A percentile compares a stretch with the other conserved stretches of the same genome.
Conservation (phyloP, 106 monocot genomes). For the Dioscorea dumetorum region DNA sequence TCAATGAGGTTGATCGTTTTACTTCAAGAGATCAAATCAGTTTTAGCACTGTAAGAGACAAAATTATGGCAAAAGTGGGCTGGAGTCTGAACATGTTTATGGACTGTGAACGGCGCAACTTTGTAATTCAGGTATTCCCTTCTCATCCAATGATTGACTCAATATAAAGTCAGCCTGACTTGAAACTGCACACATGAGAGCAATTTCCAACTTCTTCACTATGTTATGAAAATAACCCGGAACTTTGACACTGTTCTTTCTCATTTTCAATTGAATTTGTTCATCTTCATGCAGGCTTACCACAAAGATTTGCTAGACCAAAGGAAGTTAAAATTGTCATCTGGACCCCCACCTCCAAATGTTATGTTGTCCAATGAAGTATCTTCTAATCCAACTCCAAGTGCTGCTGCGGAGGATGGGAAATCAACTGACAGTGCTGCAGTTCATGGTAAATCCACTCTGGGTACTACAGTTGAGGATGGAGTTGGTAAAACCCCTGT, state of each 20-base stretch:
- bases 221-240: no score
- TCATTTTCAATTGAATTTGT: background rate
- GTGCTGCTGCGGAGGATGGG: background rate
- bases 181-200: no score
- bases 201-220: no score
- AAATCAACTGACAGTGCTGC: no score
- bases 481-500: conserved; percentile 1
- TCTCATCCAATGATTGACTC: background rate
- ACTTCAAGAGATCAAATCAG: conserved; percentile 45
- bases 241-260: no score
- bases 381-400: background rate
- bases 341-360: conserved; percentile 2
- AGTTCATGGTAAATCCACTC: background rate
- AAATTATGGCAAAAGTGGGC: conserved; percentile 24
- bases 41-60: conserved; percentile 37
- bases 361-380: background rate
- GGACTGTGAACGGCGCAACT: conserved; percentile 45
- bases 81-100: conserved; percentile 34
- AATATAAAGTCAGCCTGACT: no score
- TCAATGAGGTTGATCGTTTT: conserved; percentile 49
- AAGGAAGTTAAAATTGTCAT: background rate
- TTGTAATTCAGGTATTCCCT: conserved; percentile 35
- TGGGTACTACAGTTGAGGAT: background rate
- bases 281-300: conserved; percentile 12
- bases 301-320: conserved; percentile 22